Base-by-base conservation (phyloP, 257 asterid genomes). In the Scutellaria baicalensis region DNA sequence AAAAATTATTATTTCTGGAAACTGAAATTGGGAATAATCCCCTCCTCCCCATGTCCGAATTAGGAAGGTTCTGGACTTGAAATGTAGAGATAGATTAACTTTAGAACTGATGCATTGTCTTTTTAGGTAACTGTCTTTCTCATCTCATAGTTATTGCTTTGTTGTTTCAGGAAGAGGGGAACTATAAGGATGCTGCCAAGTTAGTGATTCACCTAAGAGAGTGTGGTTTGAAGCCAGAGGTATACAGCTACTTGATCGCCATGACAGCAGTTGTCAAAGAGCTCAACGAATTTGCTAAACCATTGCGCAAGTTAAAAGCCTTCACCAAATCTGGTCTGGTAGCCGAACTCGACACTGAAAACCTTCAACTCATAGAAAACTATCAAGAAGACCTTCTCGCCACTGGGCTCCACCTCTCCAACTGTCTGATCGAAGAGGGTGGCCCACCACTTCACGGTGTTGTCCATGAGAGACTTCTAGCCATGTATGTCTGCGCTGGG, bases 221-320 rank as follows among this genome's bases (percentile, higher is more conserved):
- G 40, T 73, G 80, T 40, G 92, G 90, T 1, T 59, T 94, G 56
- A 91, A 89, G 78, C 97, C 97, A 2, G 99, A 91, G 73, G 79
- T 80, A 8, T 94, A 91, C 81, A 91, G 99, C 81, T 91, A 91
- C 63, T 71, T 94, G 64, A 85, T 94, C 23, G 99, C 96, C 48
- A 94, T 94, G 99, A 86, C 97, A 13, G 95, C 96, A 18, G 86
- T 94, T 14, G 95, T 91, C 56, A 94, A 91, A 76, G 99, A 94
- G 80, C 88, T 94, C 48, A 89, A 91, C 33, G 97, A 89, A 82
- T 75, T 94, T 17, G 96, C 91, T 16, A 94, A 91, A 82, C 84
- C 96, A 27, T 38, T 91, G 56, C 93, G 97, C 67, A 91, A 89
- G 75, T 42, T 94, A 73, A 94, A 91, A 70, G 57, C 76, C 75